These are phyloP conservation scores for Cardamine chenopodiifolia DNA, from an alignment of 345 rosid species.

Conservation along the genomic window DNA sequence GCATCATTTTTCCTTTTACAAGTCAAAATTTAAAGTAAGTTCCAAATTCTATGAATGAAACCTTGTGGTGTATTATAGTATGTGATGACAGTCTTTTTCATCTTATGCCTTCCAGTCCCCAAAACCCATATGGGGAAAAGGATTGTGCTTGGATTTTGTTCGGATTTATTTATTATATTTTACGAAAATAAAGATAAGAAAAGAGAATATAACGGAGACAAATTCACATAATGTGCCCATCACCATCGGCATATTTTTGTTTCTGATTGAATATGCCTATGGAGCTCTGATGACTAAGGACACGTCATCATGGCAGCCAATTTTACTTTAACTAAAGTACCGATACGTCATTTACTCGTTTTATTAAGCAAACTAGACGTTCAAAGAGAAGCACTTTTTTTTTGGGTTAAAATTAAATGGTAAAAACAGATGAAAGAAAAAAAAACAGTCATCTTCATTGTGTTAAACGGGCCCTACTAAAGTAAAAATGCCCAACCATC, in stretches of 20 bases:
- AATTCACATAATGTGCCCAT: constrained; percentile 38
- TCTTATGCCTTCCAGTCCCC: constrained; percentile 14
- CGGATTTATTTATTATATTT: neutral
- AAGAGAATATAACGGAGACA: constrained; percentile 29
- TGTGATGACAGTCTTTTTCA: constrained; percentile 22
- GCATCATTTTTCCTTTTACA: neutral
- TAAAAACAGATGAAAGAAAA: neutral
- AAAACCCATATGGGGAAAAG: constrained; percentile 14
- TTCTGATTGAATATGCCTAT: constrained; percentile 31
- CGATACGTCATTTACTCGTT: constrained; percentile 26
- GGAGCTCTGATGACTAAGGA: constrained; percentile 10
- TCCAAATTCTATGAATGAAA: constrained; percentile 2
- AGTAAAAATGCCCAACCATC: neutral
- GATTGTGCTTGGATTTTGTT: constrained; percentile 35
- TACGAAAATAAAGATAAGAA: constrained; percentile 16
- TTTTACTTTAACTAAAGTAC: neutral
- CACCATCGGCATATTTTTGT: constrained; percentile 35
- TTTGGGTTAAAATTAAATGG: neutral
- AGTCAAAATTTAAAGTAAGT: neutral
- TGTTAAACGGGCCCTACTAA: neutral
- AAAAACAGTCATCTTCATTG: neutral
- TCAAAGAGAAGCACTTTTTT: too few species aligned
- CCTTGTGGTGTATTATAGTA: neutral
- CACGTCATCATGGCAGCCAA: constrained; percentile 15
- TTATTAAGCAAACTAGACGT: neutral